Base-by-base conservation (phyloP, 176 grass and related monocot species). In the Carex parvula region DNA sequence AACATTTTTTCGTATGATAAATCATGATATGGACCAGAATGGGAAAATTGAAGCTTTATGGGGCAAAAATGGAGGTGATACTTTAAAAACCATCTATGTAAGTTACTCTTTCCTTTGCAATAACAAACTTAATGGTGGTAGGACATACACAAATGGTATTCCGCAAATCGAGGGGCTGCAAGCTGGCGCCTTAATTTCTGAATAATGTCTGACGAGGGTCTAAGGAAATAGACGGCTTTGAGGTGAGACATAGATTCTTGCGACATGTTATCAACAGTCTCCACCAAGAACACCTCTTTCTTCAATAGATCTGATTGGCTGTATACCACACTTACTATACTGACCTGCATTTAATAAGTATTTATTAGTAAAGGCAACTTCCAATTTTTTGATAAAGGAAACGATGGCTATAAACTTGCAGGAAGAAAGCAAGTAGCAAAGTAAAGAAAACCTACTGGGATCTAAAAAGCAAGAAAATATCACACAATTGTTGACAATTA, bases 261-360 rank as follows among this genome's bases (percentile, higher is more conserved):
- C 18, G 92, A 95, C 86, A 87, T 87, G 59, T 92, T 91, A 86
- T 98, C 96, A 21, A 98, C 85, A 29, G 90, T 91, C 85, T 95
- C 92, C 61, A 95, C 95, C 42, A 98, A 90, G 83, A 98, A 98
- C 15, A 98, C 96, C 89, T 98, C 96, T 84, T 98, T 93, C 76
- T 89, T 87, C 65, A 98, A 88, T 76, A 98, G 87, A 84, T 95
- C 93, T 54, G 96, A 93, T 84, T 98, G 96, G 75, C 91, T 93
- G 77, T 98, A 95, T 75, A 94, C 95, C 20, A 98, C 95, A 94
- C 92, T 98, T 74, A 98, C 89, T 83, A 93, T 93, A 81, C 93
- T 90, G 17, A 98, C 89, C 93, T 98, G 89, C 66, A 90, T 50
- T 37, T 3, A 17, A 21, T 33, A 20, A 32, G 26, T 33, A 78